Percentiles rank a stretch among this genome's conserved stretches.
Conservation (phyloP, 306 rosid species). For the Oemleria cerasiformis region DNA sequence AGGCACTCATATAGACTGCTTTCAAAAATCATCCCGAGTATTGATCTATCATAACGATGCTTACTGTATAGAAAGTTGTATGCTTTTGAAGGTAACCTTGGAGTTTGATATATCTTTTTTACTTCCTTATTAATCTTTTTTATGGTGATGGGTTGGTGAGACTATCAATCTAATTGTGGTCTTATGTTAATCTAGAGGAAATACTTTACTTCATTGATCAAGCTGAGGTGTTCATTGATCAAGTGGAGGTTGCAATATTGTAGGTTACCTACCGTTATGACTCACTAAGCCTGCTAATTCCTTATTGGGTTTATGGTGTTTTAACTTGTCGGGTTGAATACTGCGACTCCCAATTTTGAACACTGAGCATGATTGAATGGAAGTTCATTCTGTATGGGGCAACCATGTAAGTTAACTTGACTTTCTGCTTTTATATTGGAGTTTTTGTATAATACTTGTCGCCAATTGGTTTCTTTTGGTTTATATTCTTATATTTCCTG, state of each 20-base stretch:
- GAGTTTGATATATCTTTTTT: slow-evolving; percentile 17
- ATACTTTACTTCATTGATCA: neutral
- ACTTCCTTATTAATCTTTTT: neutral
- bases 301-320: neutral
- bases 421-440: neutral
- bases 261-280: neutral
- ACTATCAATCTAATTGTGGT: too few species aligned
- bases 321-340: neutral
- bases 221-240: slow-evolving; percentile 1
- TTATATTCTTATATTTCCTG: neutral
- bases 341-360: neutral
- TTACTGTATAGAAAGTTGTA: slow-evolving; percentile 16
- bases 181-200: neutral
- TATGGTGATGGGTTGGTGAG: neutral
- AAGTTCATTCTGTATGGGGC: neutral
- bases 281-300: neutral
- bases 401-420: neutral
- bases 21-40: slow-evolving; percentile 70
- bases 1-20: slow-evolving; percentile 51
- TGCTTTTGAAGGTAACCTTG: slow-evolving; percentile 42
- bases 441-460: neutral
- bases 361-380: neutral
- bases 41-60: slow-evolving; percentile 50
- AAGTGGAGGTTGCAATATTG: neutral
- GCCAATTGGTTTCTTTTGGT: too few species aligned